phyloP scores from a whole-genome alignment of 345 rosid species.

The Boechera retrofracta region DNA sequence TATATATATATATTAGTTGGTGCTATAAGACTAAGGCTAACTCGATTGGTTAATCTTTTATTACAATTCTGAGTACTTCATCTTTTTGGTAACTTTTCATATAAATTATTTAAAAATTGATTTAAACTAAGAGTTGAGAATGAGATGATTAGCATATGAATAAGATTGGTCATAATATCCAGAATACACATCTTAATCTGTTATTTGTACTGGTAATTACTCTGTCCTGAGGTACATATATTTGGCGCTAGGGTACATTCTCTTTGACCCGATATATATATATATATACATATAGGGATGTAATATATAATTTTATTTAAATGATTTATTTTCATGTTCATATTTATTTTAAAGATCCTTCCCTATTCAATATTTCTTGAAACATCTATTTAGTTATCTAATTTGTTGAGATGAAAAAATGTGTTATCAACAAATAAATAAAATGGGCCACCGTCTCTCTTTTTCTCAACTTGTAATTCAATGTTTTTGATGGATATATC shows the following conservation, averaged over 20 bases:
- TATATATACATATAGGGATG: too few species aligned
- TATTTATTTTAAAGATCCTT: too few species aligned
- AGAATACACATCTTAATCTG: neutral
- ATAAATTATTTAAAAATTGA: neutral
- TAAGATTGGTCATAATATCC: neutral
- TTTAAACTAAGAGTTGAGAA: neutral
- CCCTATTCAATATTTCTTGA: neutral
- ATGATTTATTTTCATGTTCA: neutral
- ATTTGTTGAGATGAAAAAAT: conserved; percentile 1
- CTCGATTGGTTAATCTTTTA: neutral
- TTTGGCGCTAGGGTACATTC: too few species aligned
- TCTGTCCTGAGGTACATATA: too few species aligned
- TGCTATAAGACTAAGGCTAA: neutral
- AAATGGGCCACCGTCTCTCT: conserved; percentile 16
- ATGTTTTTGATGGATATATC: neutral
- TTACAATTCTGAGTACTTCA: too few species aligned
- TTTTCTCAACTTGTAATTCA: conserved; percentile 12
- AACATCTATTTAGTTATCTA: conserved; percentile 1
- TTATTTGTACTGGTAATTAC: too few species aligned
- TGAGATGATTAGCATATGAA: neutral
- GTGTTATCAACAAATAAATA: conserved; percentile 12
- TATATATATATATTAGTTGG: neutral
- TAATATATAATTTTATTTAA: too few species aligned
- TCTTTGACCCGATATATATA: too few species aligned
- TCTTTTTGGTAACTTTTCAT: neutral